Percentiles rank a stretch among this genome's conserved stretches.
Conservation (phyloP, 2,329 filamentous ascomycete genomes). For the Phoma herbarum region DNA sequence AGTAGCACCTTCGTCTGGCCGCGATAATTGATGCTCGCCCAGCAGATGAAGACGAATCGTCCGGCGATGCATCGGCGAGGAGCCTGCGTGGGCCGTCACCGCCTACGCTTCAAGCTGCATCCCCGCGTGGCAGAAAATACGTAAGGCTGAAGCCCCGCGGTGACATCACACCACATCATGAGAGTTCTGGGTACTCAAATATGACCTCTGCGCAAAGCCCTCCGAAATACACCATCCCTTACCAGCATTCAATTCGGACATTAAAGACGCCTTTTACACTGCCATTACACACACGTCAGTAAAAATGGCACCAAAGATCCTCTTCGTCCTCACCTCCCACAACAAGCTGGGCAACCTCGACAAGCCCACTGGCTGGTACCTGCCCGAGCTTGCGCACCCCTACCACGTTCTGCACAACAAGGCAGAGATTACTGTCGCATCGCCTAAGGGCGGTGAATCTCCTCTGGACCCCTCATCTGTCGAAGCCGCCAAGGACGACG, state of each 20-base stretch:
- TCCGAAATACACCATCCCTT: not conserved
- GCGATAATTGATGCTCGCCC: not conserved
- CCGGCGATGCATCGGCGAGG: not conserved
- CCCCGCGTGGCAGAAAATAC: not conserved
- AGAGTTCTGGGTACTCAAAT: conserved; percentile 2
- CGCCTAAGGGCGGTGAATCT: conserved; percentile 50
- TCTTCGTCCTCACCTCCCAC: conserved; percentile 75
- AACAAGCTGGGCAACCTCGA: conserved; percentile 54
- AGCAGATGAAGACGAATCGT: not conserved
- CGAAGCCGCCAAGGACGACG: conserved; percentile 60
- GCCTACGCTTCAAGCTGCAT: not conserved
- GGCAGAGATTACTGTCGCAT: conserved; percentile 52
- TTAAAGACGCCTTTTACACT: no score
- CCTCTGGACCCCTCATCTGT: conserved; percentile 49
- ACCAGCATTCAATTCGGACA: no score
- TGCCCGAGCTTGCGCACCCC: conserved; percentile 55
- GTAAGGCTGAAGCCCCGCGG: conserved; percentile 13
- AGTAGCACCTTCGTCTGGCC: not conserved
- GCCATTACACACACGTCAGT: not conserved
- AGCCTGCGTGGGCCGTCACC: not conserved
- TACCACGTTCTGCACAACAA: conserved; percentile 51
- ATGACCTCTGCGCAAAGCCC: not conserved
- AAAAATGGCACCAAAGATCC: conserved; percentile 62
- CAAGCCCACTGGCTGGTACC: conserved; percentile 73
- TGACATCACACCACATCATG: conserved; percentile 3